phyloP scores from a whole-genome alignment of 2,329 filamentous ascomycete species.

The Neofusicoccum umdonicola region DNA sequence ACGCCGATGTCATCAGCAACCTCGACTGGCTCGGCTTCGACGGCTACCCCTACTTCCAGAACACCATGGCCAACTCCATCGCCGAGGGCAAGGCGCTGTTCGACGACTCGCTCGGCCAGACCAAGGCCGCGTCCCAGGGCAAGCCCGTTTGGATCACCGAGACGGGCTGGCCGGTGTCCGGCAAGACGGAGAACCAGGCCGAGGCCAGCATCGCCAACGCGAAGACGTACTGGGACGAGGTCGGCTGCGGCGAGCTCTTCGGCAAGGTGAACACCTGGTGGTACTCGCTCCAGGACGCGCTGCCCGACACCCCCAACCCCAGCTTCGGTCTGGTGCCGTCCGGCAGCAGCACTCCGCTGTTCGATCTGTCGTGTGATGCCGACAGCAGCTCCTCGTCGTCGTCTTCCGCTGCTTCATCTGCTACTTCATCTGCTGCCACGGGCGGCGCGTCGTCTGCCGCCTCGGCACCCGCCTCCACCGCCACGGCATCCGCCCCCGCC shows the following conservation, averaged over 20 bases:
- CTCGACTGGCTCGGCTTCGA: conserved; percentile 82
- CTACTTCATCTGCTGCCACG: not conserved
- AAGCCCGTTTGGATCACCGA: conserved; percentile 85
- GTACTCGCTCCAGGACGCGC: conserved; percentile 71
- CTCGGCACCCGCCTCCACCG: not conserved
- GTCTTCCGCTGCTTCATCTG: not conserved
- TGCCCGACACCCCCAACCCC: conserved; percentile 55
- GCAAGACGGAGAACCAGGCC: conserved; percentile 59
- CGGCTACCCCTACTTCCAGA: conserved; percentile 81
- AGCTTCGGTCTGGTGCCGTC: conserved; percentile 66
- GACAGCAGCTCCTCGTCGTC: not conserved
- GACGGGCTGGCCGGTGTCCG: conserved; percentile 81
- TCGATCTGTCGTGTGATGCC: conserved; percentile 33
- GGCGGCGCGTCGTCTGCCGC: not conserved
- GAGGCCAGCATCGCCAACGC: conserved; percentile 67
- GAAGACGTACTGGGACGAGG: conserved; percentile 74
- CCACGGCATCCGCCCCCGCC: not conserved
- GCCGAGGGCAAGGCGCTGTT: conserved; percentile 65
- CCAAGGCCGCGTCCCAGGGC: conserved; percentile 56
- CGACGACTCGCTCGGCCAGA: conserved; percentile 62
- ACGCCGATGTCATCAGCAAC: conserved; percentile 66
- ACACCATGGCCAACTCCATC: conserved; percentile 56
- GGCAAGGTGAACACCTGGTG: conserved; percentile 65
- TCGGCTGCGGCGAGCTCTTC: conserved; percentile 70
- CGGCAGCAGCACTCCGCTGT: conserved; percentile 32